Evolutionary conservation across 2,329 filamentous ascomycete genomes (phyloP).

Genomic region (Trichoderma sp.): DNA sequence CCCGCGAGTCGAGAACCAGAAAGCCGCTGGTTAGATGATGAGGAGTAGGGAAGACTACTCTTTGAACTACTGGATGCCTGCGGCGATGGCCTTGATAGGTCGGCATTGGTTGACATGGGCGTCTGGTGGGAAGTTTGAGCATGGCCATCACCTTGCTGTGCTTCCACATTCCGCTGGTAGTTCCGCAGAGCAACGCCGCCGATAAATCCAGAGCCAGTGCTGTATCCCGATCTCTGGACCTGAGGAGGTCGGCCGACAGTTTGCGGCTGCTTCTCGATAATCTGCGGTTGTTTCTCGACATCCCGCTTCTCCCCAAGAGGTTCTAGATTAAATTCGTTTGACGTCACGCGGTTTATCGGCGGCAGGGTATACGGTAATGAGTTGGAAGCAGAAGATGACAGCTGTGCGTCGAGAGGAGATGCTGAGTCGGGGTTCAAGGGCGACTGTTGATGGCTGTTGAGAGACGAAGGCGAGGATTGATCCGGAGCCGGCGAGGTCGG

Average conservation of each 20-base stretch:
- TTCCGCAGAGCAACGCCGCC: slow-evolving; percentile 57
- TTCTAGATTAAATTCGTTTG: slow-evolving; percentile 34
- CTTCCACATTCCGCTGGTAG: slow-evolving; percentile 44
- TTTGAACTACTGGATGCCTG: slow-evolving; percentile 34
- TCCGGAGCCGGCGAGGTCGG: slow-evolving; percentile 56
- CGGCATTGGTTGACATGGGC: slow-evolving; percentile 34
- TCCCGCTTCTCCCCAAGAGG: slow-evolving; percentile 30
- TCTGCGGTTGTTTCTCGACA: slow-evolving; percentile 28
- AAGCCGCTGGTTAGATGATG: slow-evolving; percentile 44
- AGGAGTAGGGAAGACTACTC: slow-evolving; percentile 42
- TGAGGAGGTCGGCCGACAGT: slow-evolving; percentile 31
- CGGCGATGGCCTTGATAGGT: slow-evolving; percentile 34
- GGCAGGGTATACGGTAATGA: slow-evolving; percentile 51
- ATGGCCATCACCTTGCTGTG: slow-evolving; percentile 26
- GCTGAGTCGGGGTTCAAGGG: slow-evolving; percentile 44
- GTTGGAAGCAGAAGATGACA: slow-evolving; percentile 39
- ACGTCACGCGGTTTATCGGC: slow-evolving; percentile 52
- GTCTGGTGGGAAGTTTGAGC: slow-evolving; percentile 7
- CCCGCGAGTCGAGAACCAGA: slow-evolving; percentile 33
- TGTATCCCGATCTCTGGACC: slow-evolving; percentile 38
- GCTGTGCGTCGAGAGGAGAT: slow-evolving; percentile 39
- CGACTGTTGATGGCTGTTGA: slow-evolving; percentile 43
- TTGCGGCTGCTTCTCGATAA: slow-evolving; percentile 19
- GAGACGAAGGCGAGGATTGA: slow-evolving; percentile 42
- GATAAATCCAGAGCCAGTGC: slow-evolving; percentile 50